Conservation (phyloP, 306 rosid genomes). For the Begonia fuchsioides region DNA sequence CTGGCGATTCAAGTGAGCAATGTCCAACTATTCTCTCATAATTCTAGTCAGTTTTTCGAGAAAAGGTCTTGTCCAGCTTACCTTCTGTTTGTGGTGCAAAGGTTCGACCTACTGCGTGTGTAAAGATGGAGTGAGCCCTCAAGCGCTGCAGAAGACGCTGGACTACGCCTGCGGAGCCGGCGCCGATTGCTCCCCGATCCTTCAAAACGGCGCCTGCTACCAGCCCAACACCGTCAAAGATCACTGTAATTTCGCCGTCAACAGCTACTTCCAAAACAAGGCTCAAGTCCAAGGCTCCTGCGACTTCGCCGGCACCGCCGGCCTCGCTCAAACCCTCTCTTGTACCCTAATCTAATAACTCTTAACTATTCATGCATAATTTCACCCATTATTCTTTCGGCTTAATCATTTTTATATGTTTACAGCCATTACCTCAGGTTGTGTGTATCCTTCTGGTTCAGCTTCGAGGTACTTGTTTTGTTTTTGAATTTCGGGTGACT, state of each 20-base stretch:
- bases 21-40: background rate
- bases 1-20: slow-evolving; percentile 48
- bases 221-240: slow-evolving; percentile 75
- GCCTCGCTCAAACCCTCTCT: slow-evolving; percentile 29
- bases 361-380: no score
- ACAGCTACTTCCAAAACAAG: slow-evolving; percentile 76
- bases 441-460: slow-evolving; percentile 57
- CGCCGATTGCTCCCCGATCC: slow-evolving; percentile 67
- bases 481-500: no score
- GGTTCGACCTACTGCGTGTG: slow-evolving; percentile 77
- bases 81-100: slow-evolving; percentile 3
- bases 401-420: background rate
- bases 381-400: background rate
- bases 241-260: slow-evolving; percentile 82
- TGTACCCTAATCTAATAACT: slow-evolving; percentile 8
- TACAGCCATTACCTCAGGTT: slow-evolving; percentile 46
- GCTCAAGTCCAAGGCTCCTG: slow-evolving; percentile 50
- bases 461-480: slow-evolving; percentile 32
- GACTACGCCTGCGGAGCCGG: slow-evolving; percentile 98
- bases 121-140: slow-evolving; percentile 55
- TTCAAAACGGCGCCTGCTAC: slow-evolving; percentile 59
- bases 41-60: background rate
- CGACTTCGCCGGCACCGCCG: slow-evolving; percentile 64
- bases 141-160: slow-evolving; percentile 51
- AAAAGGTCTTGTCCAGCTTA: background rate